Evolutionary conservation across 1,284 basidiomycete genomes (phyloP), one percentile per base, ranked within the genome.

Genomic region (Heterobasidion parviporum): DNA sequence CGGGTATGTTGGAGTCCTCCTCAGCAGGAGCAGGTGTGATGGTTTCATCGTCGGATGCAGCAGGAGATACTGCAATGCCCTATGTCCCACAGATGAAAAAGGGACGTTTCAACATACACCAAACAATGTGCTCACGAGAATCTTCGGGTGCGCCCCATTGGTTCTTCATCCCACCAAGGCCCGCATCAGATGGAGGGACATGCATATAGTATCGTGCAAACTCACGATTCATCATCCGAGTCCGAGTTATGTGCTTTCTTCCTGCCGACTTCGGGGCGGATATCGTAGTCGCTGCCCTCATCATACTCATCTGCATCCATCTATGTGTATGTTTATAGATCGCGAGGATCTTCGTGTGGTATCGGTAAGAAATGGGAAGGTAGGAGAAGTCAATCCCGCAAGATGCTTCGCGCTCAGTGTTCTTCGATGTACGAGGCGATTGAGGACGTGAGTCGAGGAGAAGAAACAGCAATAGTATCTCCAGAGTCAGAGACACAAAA

Each of bases 181-280:
- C 50, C 26, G 5, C 26, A 26, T 26, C 5, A 51, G 32, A 35
- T 34, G 33, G 14, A n/a, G 33, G 15, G 16, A 51, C 8, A 10
- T 6, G 6, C 14, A 26, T 2, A 44, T 45, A 34, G 45, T 6
- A 8, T n/a, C 5, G 3, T 14, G 15, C 26, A 9, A 8, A 54
- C 59, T 26, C 51, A 60, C 59, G 58, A 55, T 33, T 60, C 59
- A 34, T 33, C 44, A 32, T 60, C 59, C 38, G 59, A 60, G 36
- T 57, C 55, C 18, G 48, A 43, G 9, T 8, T 50, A 12, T 48
- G 38, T 8, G 16, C 49, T 43, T 52, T 60, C 10, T 33, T 7
- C 55, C 59, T 43, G 44, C 59, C 59, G 44, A 52, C 50, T 38
- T 60, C 59, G 0, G 59, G 59, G 32, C 35, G 53, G 10, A 52